Conservation (phyloP, 352 stramenopile genomes). For the Pythium scleroteichum region DNA sequence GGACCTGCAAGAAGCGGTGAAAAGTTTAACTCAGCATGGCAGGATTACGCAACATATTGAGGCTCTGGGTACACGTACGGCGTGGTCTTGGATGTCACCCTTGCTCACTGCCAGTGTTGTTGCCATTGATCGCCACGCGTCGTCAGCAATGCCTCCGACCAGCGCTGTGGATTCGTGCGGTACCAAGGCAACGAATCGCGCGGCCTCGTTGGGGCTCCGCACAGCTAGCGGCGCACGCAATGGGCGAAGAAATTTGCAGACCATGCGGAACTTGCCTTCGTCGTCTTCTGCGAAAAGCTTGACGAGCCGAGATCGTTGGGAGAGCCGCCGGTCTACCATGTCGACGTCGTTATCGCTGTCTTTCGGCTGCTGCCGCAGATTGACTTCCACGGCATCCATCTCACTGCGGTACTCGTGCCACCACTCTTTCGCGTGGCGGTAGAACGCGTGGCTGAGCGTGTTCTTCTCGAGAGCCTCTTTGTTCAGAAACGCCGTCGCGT, state of each 20-base stretch:
- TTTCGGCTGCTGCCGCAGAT: background rate
- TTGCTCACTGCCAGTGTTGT: constrained; percentile 72
- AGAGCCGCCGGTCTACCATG: background rate
- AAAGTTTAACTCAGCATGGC: too few species aligned
- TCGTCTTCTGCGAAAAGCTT: constrained; percentile 90
- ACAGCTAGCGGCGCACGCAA: constrained; percentile 53
- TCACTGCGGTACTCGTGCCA: constrained; percentile 77
- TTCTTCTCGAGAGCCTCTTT: constrained; percentile 60
- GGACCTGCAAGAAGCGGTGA: constrained; percentile 34
- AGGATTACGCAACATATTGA: background rate
- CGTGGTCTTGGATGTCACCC: constrained; percentile 84
- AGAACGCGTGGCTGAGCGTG: constrained; percentile 62
- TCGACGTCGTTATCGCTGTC: background rate
- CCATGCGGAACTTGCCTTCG: constrained; percentile 77
- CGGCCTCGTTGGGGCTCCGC: constrained; percentile 75
- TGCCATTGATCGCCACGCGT: constrained; percentile 77
- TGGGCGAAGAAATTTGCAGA: constrained; percentile 83
- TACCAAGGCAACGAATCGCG: constrained; percentile 82
- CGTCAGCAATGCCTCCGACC: constrained; percentile 57
- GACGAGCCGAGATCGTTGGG: constrained; percentile 43
- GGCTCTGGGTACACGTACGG: constrained; percentile 41
- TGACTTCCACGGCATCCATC: constrained; percentile 21
- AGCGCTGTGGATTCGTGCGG: constrained; percentile 56
- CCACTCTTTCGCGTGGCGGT: constrained; percentile 83
- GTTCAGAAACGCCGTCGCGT: constrained; percentile 49